phyloP scores from a whole-genome alignment of 2,329 filamentous ascomycete species.

The Aspergillus latus region DNA sequence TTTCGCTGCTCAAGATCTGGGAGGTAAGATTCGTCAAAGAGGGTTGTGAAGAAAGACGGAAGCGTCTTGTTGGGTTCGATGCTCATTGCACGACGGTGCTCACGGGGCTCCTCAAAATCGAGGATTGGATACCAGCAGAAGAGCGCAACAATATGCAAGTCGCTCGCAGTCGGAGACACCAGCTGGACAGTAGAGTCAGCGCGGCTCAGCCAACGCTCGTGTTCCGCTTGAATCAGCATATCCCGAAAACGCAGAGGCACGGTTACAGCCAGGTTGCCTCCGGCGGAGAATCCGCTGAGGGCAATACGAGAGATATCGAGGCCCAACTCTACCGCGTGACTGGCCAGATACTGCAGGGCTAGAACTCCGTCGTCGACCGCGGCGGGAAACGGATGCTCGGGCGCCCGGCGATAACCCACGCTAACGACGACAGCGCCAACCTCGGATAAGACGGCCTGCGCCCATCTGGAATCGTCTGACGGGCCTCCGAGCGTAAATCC shows the following conservation, averaged over 20 bases:
- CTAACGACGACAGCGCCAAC: conserved; percentile 59
- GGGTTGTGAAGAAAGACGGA: conserved; percentile 48
- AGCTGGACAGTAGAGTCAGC: conserved; percentile 37
- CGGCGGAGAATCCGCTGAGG: conserved; percentile 63
- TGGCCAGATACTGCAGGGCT: conserved; percentile 58
- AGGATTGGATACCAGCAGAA: conserved; percentile 64
- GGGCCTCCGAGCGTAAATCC: conserved; percentile 62
- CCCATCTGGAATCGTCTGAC: conserved; percentile 63
- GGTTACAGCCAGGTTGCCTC: conserved; percentile 62
- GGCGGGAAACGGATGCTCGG: conserved; percentile 62
- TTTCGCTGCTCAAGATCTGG: conserved; percentile 50
- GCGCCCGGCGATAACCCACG: conserved; percentile 62
- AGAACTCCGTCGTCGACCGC: conserved; percentile 65
- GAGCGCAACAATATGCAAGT: conserved; percentile 55
- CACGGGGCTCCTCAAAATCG: conserved; percentile 62
- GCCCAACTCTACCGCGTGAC: conserved; percentile 56
- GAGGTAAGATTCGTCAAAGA: conserved; percentile 52
- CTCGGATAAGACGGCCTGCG: conserved; percentile 55
- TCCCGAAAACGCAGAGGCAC: conserved; percentile 60
- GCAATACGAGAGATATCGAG: conserved; percentile 59
- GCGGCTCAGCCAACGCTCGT: conserved; percentile 27
- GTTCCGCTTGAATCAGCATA: conserved; percentile 23
- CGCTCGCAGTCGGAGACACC: conserved; percentile 36
- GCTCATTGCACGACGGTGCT: conserved; percentile 57
- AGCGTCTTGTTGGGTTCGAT: conserved; percentile 53